These are phyloP conservation scores for Inga laurina DNA, from an alignment of 306 rosid species.

Conservation along the genomic window DNA sequence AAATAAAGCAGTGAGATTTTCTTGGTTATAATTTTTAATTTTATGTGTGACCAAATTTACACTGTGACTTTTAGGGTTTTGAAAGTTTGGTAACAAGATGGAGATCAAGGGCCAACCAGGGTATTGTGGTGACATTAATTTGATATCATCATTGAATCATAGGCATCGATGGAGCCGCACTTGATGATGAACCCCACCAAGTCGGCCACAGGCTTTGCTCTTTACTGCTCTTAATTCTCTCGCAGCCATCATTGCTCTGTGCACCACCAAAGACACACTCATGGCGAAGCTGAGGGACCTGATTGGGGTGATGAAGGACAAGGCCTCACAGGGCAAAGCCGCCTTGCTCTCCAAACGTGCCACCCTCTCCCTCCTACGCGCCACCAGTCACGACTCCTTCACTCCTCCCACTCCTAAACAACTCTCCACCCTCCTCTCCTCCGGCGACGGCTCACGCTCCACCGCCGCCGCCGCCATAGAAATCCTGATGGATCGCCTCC, in stretches of 20 bases:
- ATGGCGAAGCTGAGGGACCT: constrained; percentile 46
- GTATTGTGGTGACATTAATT: background rate
- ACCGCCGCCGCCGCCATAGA: constrained; percentile 69
- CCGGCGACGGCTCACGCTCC: constrained; percentile 75
- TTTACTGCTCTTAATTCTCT: background rate
- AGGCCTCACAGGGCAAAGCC: constrained; percentile 81
- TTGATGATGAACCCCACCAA: background rate
- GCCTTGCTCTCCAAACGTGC: constrained; percentile 55
- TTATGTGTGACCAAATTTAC: background rate
- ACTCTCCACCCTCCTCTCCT: constrained; percentile 61
- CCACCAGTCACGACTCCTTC: constrained; percentile 74
- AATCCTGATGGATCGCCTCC: constrained; percentile 80
- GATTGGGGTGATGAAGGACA: constrained; percentile 78
- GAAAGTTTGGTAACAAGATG: background rate
- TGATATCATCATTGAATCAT: background rate
- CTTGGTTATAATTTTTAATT: background rate
- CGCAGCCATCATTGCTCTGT: background rate
- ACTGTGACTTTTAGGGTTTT: background rate
- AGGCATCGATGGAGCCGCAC: background rate
- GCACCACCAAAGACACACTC: background rate
- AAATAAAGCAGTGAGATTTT: background rate
- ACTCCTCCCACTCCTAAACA: constrained; percentile 58
- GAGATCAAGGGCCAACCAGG: background rate
- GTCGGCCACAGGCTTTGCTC: background rate
- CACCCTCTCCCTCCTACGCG: constrained; percentile 62